A percentile compares a stretch with the other conserved stretches of the same genome.
Conservation (phyloP, 2,329 filamentous ascomycete genomes). For the Sordariomycetes sp. region DNA sequence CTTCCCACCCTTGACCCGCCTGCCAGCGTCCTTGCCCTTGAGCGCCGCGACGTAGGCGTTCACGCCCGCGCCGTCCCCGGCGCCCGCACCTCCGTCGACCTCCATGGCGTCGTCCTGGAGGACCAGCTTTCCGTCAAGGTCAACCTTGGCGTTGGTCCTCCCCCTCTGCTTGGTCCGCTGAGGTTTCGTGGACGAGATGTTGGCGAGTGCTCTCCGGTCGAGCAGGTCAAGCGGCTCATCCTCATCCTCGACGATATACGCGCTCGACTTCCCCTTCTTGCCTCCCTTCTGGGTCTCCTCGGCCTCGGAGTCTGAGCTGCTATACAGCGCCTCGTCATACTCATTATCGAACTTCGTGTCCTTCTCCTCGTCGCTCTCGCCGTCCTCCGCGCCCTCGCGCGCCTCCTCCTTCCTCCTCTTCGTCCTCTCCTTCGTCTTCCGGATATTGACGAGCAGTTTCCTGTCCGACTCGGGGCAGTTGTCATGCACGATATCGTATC, state of each 20-base stretch:
- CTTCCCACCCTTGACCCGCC: constrained; percentile 54
- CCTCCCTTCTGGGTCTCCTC: constrained; percentile 37
- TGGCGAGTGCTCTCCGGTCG: constrained; percentile 78
- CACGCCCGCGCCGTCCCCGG: constrained; percentile 38
- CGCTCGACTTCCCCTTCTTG: constrained; percentile 43
- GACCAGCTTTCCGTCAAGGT: constrained; percentile 73
- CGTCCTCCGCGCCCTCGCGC: constrained; percentile 26
- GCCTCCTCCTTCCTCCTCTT: constrained; percentile 78
- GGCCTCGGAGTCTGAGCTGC: constrained; percentile 54
- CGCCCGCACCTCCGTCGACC: constrained; percentile 50
- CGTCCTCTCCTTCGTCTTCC: constrained; percentile 83
- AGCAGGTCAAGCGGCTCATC: constrained; percentile 92
- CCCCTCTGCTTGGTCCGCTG: constrained; percentile 48
- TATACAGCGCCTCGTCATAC: constrained; percentile 93
- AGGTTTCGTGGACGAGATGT: constrained; percentile 87
- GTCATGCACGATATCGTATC: constrained; percentile 67
- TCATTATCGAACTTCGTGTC: constrained; percentile 73
- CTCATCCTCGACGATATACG: constrained; percentile 89
- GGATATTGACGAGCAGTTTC: constrained; percentile 88
- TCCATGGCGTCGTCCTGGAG: constrained; percentile 53
- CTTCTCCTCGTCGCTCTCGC: constrained; percentile 37
- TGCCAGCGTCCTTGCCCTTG: constrained; percentile 54
- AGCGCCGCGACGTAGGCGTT: constrained; percentile 61
- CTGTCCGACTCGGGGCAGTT: constrained; percentile 76
- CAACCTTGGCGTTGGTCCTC: constrained; percentile 53